Evolutionary conservation across 164 flowering plant species (phyloP).

Genomic region (Warburgia ugandensis): DNA sequence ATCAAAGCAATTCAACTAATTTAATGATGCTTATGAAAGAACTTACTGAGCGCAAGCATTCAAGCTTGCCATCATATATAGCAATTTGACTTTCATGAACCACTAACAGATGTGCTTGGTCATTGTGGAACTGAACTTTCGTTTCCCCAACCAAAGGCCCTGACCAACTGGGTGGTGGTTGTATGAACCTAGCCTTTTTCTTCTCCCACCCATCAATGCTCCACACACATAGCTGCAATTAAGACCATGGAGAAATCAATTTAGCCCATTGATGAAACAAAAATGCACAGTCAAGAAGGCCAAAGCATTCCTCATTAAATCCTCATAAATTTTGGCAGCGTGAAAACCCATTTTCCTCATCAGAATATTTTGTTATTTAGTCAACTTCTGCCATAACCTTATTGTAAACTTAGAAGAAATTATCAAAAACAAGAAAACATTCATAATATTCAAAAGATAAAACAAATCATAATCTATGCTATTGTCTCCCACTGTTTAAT

Average conservation of each 20-base stretch:
- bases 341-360: no score
- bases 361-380: no score
- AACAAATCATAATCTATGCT: no score
- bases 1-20: no score
- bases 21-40: no score
- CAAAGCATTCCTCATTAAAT: no score
- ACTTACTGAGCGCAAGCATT: slow-evolving; percentile 22
- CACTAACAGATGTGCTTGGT: slow-evolving; percentile 53
- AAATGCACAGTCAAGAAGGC: no score
- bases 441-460: neutral
- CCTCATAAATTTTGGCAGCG: no score
- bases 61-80: slow-evolving; percentile 54
- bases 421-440: neutral
- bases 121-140: slow-evolving; percentile 62
- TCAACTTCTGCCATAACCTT: no score
- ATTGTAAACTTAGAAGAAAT: no score
- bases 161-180: slow-evolving; percentile 44
- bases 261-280: no score
- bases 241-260: neutral
- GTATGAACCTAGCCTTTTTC: slow-evolving; percentile 42
- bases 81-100: slow-evolving; percentile 64
- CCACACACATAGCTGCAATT: slow-evolving; percentile 50
- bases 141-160: slow-evolving; percentile 46
- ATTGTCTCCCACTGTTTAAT: no score
- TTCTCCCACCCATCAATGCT: slow-evolving; percentile 64